Base-by-base conservation (phyloP, 441 rosid species). In the Arabidopsis lyrata region DNA sequence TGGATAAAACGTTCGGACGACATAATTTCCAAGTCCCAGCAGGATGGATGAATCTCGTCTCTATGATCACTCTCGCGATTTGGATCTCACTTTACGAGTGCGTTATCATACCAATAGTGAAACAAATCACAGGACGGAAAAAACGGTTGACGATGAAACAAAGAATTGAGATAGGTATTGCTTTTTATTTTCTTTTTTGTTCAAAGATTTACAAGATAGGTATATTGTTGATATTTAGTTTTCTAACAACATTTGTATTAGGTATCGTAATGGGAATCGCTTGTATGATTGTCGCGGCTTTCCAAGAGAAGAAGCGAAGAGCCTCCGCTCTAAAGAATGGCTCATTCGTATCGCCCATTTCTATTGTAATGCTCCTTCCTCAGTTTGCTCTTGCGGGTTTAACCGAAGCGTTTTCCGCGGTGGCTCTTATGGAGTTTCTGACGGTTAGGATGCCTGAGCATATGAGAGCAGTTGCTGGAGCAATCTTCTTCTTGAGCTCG, bases 401-500 rank as follows among this genome's bases (percentile, higher is more conserved):
- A 49, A 82, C 67, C 0, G 87, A 90, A 75, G 93, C 91, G 6
- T 88, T 88, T 52, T 79, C 88, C 0, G 83, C 86, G 0, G 85
- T 88, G 47, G 87, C 95, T n/a, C 10, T 88, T 2, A 79, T 88
- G 90, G 93, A 90, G 72, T 80, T 81, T 59, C 74, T 82, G 3
- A 88, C 87, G 1, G 84, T 86, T 6, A 86, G 80, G 29, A 74
- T 90, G 81, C 90, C 95, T 3, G 93, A 84, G 20, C 63, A 74
- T 68, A 81, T 88, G 87, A 85, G 92, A 76, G 83, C 91, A 0
- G 78, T 87, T 1, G 87, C 89, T 0, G 93, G 93, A 57, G 91
- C 95, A 0, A 38, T 85, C 15, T 87, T 86, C 67, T 90, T 81
- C 36, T 85, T 87, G 61, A 85, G 86, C 61, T 75, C 78, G 20